Evolutionary conservation across 148 eudicot genomes (phyloP), one percentile per base, ranked within the genome.

Genomic region (Amaranthus hypochondriacus): DNA sequence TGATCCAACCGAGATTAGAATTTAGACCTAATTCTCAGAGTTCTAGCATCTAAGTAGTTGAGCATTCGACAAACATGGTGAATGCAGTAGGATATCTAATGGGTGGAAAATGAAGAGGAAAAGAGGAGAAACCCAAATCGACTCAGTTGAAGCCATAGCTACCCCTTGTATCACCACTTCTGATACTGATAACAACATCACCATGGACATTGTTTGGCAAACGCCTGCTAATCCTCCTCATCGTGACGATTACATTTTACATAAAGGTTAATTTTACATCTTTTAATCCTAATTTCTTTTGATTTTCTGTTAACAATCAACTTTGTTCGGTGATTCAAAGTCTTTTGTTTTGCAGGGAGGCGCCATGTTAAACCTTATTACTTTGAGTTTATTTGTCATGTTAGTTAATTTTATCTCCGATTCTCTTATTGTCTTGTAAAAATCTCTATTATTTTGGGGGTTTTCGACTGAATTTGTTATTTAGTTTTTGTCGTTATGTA

Each of bases 301-400:
- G 8, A 54, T 28, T 5, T 68, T 46, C 18, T 3, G 4, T 12
- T 4, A 65, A 28, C 47, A 51, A 4, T 21, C 13, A 52, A 3
- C 42, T 65, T 6, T 11, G 3, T 28, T 6, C 10, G 8, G 51
- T 49, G 15, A 71, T 75, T 43, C 57, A 47, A 75, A 56, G 39
- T 69, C 53, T 7, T 28, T 67, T 73, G 62, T 51, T 78, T 44
- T 18, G 77, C 87, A 92, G 99, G 99, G 46, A 82, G 87, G 72
- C 90, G 99, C 62, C 89, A 87, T 70, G 99, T 95, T n/a, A 86
- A 67, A 66, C 99, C 99, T 8, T 95, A 95, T 84, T 85, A 92
- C 81, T 95, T 92, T 82, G 97, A 95, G 88, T 95, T 95, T 88
- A 90, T 95, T 62, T 85, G 90, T 73, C 97, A 95, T 77, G 99